These are phyloP conservation scores for Fusarium caatingaense DNA, from an alignment of 2,329 filamentous ascomycete genomes.

Conservation along the genomic window DNA sequence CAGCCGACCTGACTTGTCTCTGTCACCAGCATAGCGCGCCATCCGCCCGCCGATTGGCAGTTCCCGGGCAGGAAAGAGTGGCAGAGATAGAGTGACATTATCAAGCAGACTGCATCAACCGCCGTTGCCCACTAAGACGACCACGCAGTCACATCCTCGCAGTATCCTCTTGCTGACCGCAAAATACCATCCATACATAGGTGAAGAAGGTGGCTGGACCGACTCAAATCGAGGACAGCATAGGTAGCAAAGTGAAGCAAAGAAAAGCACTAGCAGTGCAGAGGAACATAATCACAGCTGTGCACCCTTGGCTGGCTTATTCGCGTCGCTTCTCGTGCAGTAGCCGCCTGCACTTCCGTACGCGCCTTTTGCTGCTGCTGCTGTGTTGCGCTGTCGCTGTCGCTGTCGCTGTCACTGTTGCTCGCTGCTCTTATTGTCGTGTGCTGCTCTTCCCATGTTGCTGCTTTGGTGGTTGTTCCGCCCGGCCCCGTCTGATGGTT, in stretches of 20 bases:
- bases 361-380: conserved; percentile 33
- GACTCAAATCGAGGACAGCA: conserved; percentile 1
- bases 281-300: conserved; percentile 3
- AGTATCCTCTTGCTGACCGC: conserved; percentile 26
- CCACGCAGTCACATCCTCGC: conserved; percentile 39
- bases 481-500: conserved; percentile 40
- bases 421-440: conserved; percentile 13
- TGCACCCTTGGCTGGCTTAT: conserved; percentile 32
- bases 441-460: conserved; percentile 26
- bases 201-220: conserved; percentile 9
- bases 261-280: not conserved
- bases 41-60: conserved; percentile 22
- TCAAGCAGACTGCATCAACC: conserved; percentile 40
- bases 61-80: conserved; percentile 14
- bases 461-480: conserved; percentile 30
- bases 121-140: conserved; percentile 29
- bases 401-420: not conserved
- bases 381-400: conserved; percentile 16
- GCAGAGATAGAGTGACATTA: conserved; percentile 40
- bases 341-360: conserved; percentile 35
- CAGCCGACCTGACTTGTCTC: conserved; percentile 8
- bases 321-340: conserved; percentile 32
- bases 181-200: not conserved
- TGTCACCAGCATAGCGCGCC: conserved; percentile 29
- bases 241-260: not conserved